These are phyloP conservation scores for Penicillium flavigenum DNA, from an alignment of 495 filamentous ascomycete species.

Conservation along the genomic window DNA sequence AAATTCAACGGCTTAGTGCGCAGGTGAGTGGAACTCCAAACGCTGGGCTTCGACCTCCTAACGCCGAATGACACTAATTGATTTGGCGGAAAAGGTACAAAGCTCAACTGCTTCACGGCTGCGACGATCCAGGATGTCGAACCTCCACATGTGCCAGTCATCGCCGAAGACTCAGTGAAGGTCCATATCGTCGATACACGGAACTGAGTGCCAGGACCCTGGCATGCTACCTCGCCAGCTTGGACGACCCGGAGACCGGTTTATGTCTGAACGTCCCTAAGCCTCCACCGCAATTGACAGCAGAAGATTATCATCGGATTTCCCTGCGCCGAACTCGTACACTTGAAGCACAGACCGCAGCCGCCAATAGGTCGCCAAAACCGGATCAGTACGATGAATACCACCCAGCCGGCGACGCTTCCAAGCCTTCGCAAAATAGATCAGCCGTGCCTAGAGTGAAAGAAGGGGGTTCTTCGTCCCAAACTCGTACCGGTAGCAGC, in stretches of 20 bases:
- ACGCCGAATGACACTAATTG: conserved; percentile 10
- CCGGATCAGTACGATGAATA: not conserved
- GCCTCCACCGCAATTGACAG: conserved; percentile 31
- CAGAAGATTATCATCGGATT: conserved; percentile 29
- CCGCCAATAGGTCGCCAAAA: not conserved
- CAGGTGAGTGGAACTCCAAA: conserved; percentile 38
- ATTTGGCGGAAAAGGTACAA: conserved; percentile 61
- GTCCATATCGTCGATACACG: conserved; percentile 71
- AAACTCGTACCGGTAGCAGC: conserved; percentile 11
- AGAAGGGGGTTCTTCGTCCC: not conserved
- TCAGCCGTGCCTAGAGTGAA: not conserved
- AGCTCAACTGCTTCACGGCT: conserved; percentile 80
- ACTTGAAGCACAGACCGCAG: conserved; percentile 21
- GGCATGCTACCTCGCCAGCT: conserved; percentile 73
- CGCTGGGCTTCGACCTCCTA: conserved; percentile 11
- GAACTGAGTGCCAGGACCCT: conserved; percentile 70
- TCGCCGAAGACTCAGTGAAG: conserved; percentile 62
- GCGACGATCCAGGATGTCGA: conserved; percentile 64
- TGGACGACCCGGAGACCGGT: conserved; percentile 71
- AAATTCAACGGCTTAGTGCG: conserved; percentile 54
- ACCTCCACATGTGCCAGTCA: conserved; percentile 80
- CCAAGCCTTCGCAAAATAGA: not conserved
- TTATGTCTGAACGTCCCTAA: conserved; percentile 62
- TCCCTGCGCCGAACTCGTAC: conserved; percentile 34
- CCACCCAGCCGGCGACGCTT: not conserved